phyloP scores from a whole-genome alignment of 2,329 filamentous ascomycete species.

The Waltergamsia citrina region DNA sequence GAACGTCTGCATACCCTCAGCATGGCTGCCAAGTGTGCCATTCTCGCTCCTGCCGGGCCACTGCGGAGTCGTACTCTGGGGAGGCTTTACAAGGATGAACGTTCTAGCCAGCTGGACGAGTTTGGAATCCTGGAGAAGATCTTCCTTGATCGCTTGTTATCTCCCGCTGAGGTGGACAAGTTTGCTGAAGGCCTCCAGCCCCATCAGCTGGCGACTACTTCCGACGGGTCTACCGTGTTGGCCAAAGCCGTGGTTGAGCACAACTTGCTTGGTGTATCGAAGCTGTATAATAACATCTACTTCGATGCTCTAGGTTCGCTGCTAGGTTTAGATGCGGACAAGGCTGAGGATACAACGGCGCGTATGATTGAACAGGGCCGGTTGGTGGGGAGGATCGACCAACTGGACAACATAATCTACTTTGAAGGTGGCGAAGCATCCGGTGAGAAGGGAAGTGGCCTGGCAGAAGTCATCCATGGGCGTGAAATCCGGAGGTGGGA shows the following conservation, averaged over 20 bases:
- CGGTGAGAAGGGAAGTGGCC: slow-evolving; percentile 58
- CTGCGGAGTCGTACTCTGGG: slow-evolving; percentile 70
- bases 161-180: slow-evolving; percentile 70
- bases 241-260: slow-evolving; percentile 93
- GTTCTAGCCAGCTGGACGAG: slow-evolving; percentile 65
- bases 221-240: slow-evolving; percentile 87
- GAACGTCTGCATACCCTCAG: slow-evolving; percentile 78
- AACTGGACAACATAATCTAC: slow-evolving; percentile 80
- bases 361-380: slow-evolving; percentile 94
- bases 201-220: slow-evolving; percentile 83
- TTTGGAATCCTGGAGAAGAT: slow-evolving; percentile 94
- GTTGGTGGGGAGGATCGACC: slow-evolving; percentile 81
- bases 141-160: slow-evolving; percentile 81
- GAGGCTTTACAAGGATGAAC: slow-evolving; percentile 88
- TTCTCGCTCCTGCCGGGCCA: slow-evolving; percentile 86
- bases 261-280: slow-evolving; percentile 80
- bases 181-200: slow-evolving; percentile 74
- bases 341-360: slow-evolving; percentile 85
- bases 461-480: slow-evolving; percentile 52
- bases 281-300: slow-evolving; percentile 68
- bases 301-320: slow-evolving; percentile 68
- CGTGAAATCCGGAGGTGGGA: slow-evolving; percentile 82
- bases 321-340: slow-evolving; percentile 68
- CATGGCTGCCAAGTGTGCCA: slow-evolving; percentile 84
- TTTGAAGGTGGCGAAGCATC: slow-evolving; percentile 71